Percentiles rank a stretch among this genome's conserved stretches.
Evolutionary conservation across 2,329 filamentous ascomycete genomes (phyloP).

Genomic region (Cylindrodendrum hubeiense): DNA sequence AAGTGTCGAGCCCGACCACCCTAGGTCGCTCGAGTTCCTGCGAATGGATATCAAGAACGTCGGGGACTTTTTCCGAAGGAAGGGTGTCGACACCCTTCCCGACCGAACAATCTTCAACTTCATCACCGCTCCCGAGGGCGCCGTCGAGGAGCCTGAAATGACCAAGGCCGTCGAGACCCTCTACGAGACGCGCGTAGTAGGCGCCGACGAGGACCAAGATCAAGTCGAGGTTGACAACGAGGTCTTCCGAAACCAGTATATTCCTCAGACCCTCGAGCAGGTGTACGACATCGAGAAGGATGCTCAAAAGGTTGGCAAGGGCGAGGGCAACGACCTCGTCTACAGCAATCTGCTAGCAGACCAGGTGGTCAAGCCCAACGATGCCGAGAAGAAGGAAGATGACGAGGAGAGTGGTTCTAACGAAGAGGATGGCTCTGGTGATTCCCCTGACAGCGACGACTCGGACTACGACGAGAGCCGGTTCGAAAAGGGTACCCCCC

Average conservation of each 20-base stretch:
- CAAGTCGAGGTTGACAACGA: constrained; percentile 85
- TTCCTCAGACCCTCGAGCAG: constrained; percentile 94
- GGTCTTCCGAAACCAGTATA: constrained; percentile 96
- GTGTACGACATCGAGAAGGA: constrained; percentile 97
- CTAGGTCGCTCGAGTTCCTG: constrained; percentile 90
- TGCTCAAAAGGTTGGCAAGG: constrained; percentile 79
- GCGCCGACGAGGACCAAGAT: constrained; percentile 63
- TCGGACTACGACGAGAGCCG: constrained; percentile 64
- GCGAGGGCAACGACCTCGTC: constrained; percentile 81
- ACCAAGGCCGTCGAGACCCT: constrained; percentile 73
- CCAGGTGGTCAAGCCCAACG: constrained; percentile 62
- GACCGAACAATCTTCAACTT: constrained; percentile 89
- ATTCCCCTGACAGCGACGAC: constrained; percentile 57
- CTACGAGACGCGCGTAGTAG: constrained; percentile 67
- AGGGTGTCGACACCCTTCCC: constrained; percentile 83
- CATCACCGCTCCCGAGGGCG: constrained; percentile 74
- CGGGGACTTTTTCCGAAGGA: constrained; percentile 88
- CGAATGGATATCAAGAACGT: constrained; percentile 99
- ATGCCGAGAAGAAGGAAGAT: constrained; percentile 52
- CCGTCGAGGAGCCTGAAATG: constrained; percentile 72
- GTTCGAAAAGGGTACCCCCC: constrained; percentile 76
- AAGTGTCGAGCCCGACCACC: constrained; percentile 96
- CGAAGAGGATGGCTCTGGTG: constrained; percentile 63
- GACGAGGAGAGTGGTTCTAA: constrained; percentile 53
- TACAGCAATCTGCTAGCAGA: constrained; percentile 88